A percentile compares a stretch with the other conserved stretches of the same genome.
Conservation (phyloP, 192 early-diverging fungal species). For the Gaertneriomyces semiglobifer region DNA sequence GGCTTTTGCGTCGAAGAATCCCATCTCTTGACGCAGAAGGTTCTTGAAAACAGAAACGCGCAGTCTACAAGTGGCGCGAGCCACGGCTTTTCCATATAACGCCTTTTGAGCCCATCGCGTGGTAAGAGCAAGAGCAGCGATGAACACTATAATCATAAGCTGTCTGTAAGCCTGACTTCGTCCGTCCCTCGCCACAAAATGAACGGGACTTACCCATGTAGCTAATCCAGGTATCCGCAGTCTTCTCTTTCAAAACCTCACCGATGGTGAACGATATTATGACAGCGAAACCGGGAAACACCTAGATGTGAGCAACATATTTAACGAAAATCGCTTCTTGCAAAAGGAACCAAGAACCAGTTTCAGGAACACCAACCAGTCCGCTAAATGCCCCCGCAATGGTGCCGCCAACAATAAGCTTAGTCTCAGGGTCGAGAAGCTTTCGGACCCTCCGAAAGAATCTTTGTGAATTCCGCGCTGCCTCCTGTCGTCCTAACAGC, state of each 20-base stretch:
- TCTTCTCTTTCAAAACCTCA: slow-evolving; percentile 5
- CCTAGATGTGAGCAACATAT: not conserved
- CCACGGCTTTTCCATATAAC: slow-evolving; percentile 7
- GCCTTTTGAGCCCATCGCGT: slow-evolving; percentile 8
- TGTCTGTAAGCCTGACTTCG: too few species aligned
- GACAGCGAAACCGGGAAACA: slow-evolving; percentile 20
- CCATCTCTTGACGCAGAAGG: slow-evolving; percentile 19
- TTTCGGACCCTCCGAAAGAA: slow-evolving; percentile 3
- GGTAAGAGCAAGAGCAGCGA: not conserved
- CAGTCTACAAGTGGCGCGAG: not conserved
- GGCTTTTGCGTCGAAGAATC: slow-evolving; percentile 21
- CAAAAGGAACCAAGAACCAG: not conserved
- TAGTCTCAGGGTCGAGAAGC: not conserved
- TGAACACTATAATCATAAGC: not conserved
- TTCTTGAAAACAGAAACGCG: slow-evolving; percentile 12
- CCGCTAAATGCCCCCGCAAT: slow-evolving; percentile 13
- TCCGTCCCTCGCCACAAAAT: too few species aligned
- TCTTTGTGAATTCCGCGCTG: not conserved
- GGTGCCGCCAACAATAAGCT: not conserved
- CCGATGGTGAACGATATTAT: slow-evolving; percentile 3
- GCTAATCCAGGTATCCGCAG: slow-evolving; percentile 8
- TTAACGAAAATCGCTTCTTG: not conserved
- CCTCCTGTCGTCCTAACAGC: not conserved
- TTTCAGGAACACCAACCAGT: slow-evolving; percentile 3
- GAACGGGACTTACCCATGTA: not conserved